phyloP scores from a whole-genome alignment of 768 basidiomycete species.

The Lentinula sp. region DNA sequence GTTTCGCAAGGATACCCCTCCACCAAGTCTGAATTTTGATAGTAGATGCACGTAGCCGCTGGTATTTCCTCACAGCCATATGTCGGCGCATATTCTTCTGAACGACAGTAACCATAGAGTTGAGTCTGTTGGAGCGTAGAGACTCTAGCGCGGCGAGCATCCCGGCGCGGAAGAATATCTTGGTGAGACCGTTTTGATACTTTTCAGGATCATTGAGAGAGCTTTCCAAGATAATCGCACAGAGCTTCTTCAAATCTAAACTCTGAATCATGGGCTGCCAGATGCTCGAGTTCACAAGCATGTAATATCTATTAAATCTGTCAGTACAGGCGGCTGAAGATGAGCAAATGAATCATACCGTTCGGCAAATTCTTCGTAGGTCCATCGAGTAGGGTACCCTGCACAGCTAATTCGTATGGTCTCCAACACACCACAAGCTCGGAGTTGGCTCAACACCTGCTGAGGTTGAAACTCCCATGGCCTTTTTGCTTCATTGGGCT shows the following conservation, averaged over 20 bases:
- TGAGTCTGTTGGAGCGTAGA: slow-evolving; percentile 80
- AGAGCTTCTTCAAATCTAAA: slow-evolving; percentile 75
- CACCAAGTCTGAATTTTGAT: slow-evolving; percentile 93
- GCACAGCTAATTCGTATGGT: slow-evolving; percentile 99
- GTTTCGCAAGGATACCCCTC: slow-evolving; percentile 78
- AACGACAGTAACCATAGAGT: slow-evolving; percentile 87
- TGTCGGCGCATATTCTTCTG: slow-evolving; percentile 95
- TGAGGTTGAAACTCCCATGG: slow-evolving; percentile 97
- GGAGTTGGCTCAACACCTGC: slow-evolving; percentile 89
- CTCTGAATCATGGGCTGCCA: slow-evolving; percentile 86
- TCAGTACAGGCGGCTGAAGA: slow-evolving; percentile 1
- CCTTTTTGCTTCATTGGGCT: slow-evolving; percentile 93
- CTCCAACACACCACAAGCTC: slow-evolving; percentile 98
- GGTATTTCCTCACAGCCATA: slow-evolving; percentile 79
- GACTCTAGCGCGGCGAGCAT: slow-evolving; percentile 97
- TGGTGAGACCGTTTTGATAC: slow-evolving; percentile 94
- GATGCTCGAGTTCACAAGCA: slow-evolving; percentile 82
- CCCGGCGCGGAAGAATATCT: slow-evolving; percentile 99
- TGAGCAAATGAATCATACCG: slow-evolving; percentile 46
- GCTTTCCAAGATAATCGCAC: slow-evolving; percentile 74
- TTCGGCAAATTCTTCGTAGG: slow-evolving; percentile 97
- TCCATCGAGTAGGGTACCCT: slow-evolving; percentile 97
- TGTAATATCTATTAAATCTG: slow-evolving; percentile 72
- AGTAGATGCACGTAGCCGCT: slow-evolving; percentile 59
- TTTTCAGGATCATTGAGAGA: slow-evolving; percentile 94